Percentiles rank a stretch among this genome's conserved stretches.
phyloP scores from a whole-genome alignment of 2,329 filamentous ascomycete species.

The Hawksworthiomyces lignivorus region DNA sequence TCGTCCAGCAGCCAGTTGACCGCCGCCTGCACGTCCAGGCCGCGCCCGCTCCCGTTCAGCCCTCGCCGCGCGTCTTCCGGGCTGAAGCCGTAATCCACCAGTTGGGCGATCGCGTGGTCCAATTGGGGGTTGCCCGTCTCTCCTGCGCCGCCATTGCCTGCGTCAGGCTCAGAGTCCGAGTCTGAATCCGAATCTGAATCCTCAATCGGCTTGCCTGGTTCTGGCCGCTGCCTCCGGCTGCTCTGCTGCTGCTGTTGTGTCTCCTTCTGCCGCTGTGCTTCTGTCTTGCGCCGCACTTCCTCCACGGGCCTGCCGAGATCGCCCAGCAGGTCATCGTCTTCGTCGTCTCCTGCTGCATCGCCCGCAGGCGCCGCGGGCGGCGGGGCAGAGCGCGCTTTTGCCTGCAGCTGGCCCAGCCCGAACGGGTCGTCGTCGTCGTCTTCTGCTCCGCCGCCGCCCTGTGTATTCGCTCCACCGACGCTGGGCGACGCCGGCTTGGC shows the following conservation, averaged over 20 bases:
- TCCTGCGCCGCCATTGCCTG: constrained; percentile 12
- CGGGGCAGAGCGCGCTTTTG: constrained; percentile 20
- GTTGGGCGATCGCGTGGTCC: constrained; percentile 75
- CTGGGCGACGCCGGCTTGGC: constrained; percentile 17
- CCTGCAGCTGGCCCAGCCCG: constrained; percentile 60
- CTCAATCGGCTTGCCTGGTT: constrained; percentile 51
- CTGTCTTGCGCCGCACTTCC: constrained; percentile 46
- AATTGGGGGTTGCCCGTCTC: constrained; percentile 50
- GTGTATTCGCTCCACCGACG: not conserved
- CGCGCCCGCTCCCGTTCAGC: constrained; percentile 70
- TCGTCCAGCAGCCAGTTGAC: constrained; percentile 87
- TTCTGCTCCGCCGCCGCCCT: constrained; percentile 20
- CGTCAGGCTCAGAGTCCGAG: constrained; percentile 28
- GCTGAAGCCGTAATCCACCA: constrained; percentile 93
- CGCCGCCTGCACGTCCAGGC: constrained; percentile 74
- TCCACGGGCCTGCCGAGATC: constrained; percentile 58
- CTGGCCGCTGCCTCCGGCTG: constrained; percentile 28
- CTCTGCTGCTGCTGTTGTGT: constrained; percentile 8
- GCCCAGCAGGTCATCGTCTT: constrained; percentile 59
- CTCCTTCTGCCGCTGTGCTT: constrained; percentile 17
- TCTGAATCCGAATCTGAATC: constrained; percentile 39
- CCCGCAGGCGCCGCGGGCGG: constrained; percentile 21
- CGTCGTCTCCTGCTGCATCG: constrained; percentile 23
- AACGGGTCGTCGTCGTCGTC: constrained; percentile 83
- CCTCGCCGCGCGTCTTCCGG: constrained; percentile 75